Evolutionary conservation across 2,329 filamentous ascomycete genomes (phyloP).

Genomic region (Rhytidhysteron rufulum): DNA sequence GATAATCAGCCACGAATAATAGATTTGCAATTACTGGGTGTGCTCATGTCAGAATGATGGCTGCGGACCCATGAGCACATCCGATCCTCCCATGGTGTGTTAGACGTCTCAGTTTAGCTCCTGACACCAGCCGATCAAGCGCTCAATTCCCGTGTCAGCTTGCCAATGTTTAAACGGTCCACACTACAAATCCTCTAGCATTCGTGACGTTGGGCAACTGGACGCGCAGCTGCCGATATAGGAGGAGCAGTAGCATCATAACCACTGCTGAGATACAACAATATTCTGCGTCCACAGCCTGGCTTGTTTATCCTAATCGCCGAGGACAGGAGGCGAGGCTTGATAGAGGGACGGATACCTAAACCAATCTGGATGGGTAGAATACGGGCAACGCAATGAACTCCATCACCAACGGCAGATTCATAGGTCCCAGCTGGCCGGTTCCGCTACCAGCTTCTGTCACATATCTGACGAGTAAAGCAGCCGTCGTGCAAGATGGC

Average conservation of each 20-base stretch:
- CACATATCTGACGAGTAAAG: slow-evolving; percentile 7
- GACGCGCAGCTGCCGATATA: neutral
- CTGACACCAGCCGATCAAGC: slow-evolving; percentile 14
- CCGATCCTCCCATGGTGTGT: slow-evolving; percentile 6
- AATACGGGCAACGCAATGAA: neutral
- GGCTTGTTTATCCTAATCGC: neutral
- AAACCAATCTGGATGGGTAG: neutral
- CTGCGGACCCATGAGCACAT: slow-evolving; percentile 3
- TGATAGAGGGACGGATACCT: neutral
- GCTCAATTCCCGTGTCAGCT: slow-evolving; percentile 25
- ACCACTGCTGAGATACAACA: too few species aligned
- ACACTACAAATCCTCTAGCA: slow-evolving; percentile 2
- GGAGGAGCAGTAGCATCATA: neutral
- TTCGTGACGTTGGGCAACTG: slow-evolving; percentile 14
- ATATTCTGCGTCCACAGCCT: neutral
- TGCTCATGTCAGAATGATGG: slow-evolving; percentile 8
- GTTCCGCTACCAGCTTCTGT: slow-evolving; percentile 8
- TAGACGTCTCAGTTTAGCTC: slow-evolving; percentile 17
- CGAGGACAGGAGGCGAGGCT: neutral
- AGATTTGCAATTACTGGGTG: slow-evolving; percentile 13
- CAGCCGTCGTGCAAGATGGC: slow-evolving; percentile 11
- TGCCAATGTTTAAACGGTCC: slow-evolving; percentile 17
- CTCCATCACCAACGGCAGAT: neutral
- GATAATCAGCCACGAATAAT: slow-evolving; percentile 17
- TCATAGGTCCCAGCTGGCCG: slow-evolving; percentile 4